Base-by-base conservation (phyloP, 805 yeast species). In the Yamadazyma tumulicola region DNA sequence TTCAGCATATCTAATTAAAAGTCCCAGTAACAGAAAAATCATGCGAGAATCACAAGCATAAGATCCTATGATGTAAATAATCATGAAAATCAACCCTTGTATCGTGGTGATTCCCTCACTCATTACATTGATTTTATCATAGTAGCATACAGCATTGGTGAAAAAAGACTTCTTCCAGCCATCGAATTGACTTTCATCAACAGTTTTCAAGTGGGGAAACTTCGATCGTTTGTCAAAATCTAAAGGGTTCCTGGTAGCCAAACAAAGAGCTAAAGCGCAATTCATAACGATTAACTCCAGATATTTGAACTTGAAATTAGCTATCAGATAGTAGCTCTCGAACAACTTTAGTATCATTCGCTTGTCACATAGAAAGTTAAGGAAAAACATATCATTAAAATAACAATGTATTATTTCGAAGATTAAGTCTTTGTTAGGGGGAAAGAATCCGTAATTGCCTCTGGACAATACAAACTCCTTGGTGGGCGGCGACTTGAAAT, bases 41-140 rank as follows among this genome's bases (percentile, higher is more conserved):
- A 61, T 44, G 29, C 54, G 57, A 13, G 55, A 47, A 26, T 54
- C 51, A 8, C 51, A 42, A 5, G 58, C 46, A 49, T 49, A 43
- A 12, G 41, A 41, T 4, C 40, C 39, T 35, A 49, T 62, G 23
- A 66, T 56, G 42, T 62, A 72, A 2, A 54, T 28, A 1, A 68
- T 52, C 35, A 80, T 49, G 13, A 79, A 46, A 11, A 79, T 42
- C 2, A 77, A 52, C 0, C 75, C 79, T 47, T 69, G 77, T 4
- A 77, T 49, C 2, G 78, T 65, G 18, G 52, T 54, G 0, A 73
- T 28, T 6, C 79, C 80, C 41, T 73, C 79, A 41, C 70, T 69
- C 18, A 63, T 45, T 2, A 71, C 51, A 3, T 71, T 53, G 5
- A 75, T 54, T 34, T 72, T 64, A 39, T 74, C 77, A 44, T 68